phyloP scores from a whole-genome alignment of 805 yeast genomes.

The Yarrowia osloensis region DNA sequence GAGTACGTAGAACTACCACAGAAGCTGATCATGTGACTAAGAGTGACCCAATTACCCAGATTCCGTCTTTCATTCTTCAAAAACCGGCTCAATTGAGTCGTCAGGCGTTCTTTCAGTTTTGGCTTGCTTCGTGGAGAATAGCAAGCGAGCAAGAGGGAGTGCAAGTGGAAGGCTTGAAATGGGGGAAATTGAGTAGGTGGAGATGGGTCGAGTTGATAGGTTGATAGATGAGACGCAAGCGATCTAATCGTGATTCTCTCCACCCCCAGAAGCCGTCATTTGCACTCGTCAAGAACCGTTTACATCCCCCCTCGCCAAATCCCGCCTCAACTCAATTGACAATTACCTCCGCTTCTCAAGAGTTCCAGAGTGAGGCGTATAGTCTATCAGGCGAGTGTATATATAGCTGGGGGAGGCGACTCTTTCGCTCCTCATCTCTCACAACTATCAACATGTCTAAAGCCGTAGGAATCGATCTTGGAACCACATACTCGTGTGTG shows the following conservation, averaged over 20 bases:
- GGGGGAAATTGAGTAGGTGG: too few relatives aligned
- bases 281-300: too few relatives aligned
- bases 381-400: not conserved
- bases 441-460: slow-evolving; percentile 41
- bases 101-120: not conserved
- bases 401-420: not conserved
- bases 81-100: not conserved
- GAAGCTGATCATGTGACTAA: not conserved
- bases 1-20: too few relatives aligned
- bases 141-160: not conserved
- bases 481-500: slow-evolving; percentile 53
- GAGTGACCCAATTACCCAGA: not conserved
- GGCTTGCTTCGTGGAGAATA: not conserved
- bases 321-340: slow-evolving; percentile 2
- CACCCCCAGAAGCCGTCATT: too few relatives aligned
- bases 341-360: not conserved
- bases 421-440: too few relatives aligned
- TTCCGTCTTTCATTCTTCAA: not conserved
- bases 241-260: too few relatives aligned
- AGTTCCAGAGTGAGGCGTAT: slow-evolving; percentile 10
- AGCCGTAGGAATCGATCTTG: slow-evolving; percentile 55
- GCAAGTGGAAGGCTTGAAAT: not conserved
- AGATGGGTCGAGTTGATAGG: too few relatives aligned
- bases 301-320: not conserved
- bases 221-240: too few relatives aligned